Percentiles rank a stretch among this genome's conserved stretches.
Conservation (phyloP, 108 stramenopile genomes). For the Chaetoceros tenuissimus region DNA sequence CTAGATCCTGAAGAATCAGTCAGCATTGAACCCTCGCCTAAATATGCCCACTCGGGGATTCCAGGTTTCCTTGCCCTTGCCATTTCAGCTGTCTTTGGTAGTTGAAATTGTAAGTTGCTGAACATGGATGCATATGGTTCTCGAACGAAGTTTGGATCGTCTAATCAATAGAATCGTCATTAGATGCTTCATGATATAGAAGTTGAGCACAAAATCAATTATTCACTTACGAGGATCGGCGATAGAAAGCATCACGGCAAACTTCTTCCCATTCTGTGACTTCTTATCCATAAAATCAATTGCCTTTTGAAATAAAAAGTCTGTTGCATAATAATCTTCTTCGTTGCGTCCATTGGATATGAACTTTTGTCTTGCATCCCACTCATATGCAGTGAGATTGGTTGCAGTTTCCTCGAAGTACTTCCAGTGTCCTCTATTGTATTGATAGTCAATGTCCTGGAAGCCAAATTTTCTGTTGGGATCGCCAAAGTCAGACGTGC, state of each 20-base stretch:
- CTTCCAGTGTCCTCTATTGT: constrained; percentile 1
- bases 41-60: background rate
- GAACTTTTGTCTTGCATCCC: background rate
- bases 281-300: background rate
- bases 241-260: background rate
- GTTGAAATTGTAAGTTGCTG: background rate
- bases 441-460: background rate
- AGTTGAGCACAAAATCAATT: too few species aligned
- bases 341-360: background rate
- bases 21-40: background rate
- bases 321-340: background rate
- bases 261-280: background rate
- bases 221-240: too few species aligned
- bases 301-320: background rate
- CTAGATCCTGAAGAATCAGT: background rate
- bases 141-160: background rate
- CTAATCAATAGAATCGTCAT: too few species aligned
- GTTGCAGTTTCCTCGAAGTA: background rate
- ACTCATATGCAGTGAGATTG: background rate
- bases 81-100: background rate
- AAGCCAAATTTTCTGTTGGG: background rate
- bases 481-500: background rate
- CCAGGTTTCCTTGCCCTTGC: background rate
- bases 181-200: too few species aligned
- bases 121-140: background rate